Percentiles rank a stretch among this genome's conserved stretches.
Conservation (phyloP, 2,329 filamentous ascomycete genomes). For the Paracoccidioides brasiliensis region DNA sequence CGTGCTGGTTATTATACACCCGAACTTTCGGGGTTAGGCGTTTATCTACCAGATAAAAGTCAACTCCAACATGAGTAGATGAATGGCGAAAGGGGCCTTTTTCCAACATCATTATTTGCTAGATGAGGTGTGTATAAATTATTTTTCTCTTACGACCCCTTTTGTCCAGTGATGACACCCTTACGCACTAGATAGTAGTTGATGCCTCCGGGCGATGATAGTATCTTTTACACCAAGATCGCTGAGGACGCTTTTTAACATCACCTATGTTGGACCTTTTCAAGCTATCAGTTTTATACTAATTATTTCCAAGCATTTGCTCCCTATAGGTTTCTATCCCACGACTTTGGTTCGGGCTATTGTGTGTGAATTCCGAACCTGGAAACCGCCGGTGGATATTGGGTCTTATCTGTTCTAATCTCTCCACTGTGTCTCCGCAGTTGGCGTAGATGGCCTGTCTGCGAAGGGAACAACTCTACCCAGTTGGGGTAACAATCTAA, state of each 20-base stretch:
- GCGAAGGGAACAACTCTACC: too few relatives aligned
- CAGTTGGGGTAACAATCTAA: too few relatives aligned
- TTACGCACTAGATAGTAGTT: slow-evolving; percentile 56
- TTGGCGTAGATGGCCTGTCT: too few relatives aligned
- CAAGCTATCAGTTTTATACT: background rate
- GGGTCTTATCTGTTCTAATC: too few relatives aligned
- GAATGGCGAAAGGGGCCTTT: too few relatives aligned
- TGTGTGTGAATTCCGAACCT: too few relatives aligned
- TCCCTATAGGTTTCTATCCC: background rate
- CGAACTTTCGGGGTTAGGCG: too few relatives aligned
- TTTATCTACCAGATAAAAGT: too few relatives aligned
- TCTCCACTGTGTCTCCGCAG: too few relatives aligned
- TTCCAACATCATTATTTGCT: too few relatives aligned
- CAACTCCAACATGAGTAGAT: too few relatives aligned
- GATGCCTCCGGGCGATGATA: slow-evolving; percentile 47
- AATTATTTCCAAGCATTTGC: background rate
- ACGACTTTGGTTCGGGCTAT: background rate
- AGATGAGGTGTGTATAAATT: slow-evolving; percentile 16
- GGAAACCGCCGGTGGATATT: too few relatives aligned
- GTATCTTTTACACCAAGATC: slow-evolving; percentile 53
- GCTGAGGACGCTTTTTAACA: slow-evolving; percentile 39
- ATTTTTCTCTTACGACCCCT: slow-evolving; percentile 9
- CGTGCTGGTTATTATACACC: background rate
- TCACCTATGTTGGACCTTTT: background rate
- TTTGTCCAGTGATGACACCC: slow-evolving; percentile 52